A percentile compares a stretch with the other conserved stretches of the same genome.
Evolutionary conservation across 208 protist species (phyloP).

Genomic region (Leishmania tropica): DNA sequence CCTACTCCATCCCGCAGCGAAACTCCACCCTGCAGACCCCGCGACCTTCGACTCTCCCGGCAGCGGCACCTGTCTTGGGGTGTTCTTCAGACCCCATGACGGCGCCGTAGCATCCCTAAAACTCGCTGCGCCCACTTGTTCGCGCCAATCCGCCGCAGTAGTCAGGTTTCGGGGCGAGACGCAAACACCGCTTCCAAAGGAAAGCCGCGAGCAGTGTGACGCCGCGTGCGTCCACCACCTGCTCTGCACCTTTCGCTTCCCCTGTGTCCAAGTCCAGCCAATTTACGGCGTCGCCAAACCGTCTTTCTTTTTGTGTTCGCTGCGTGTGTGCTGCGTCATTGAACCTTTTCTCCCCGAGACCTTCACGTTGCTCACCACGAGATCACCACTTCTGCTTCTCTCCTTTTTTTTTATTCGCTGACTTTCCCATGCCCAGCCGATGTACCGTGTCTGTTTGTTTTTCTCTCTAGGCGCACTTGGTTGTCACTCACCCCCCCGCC

Average conservation of each 20-base stretch:
- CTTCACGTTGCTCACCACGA: not conserved
- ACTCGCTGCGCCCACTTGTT: slow-evolving; percentile 29
- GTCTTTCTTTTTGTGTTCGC: not conserved
- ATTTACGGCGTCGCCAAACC: not conserved
- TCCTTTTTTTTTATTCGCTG: not conserved
- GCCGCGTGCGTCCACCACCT: not conserved
- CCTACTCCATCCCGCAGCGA: not conserved
- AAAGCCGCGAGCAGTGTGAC: slow-evolving; percentile 1
- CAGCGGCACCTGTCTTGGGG: not conserved
- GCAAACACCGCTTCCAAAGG: slow-evolving; percentile 24
- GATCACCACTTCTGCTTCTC: not conserved
- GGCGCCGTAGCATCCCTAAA: not conserved
- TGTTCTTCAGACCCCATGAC: no score
- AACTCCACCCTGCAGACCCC: not conserved
- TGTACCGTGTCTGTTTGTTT: not conserved
- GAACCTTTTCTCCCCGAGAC: not conserved
- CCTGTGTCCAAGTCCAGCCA: not conserved
- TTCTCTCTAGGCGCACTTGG: not conserved
- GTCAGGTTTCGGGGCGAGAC: not conserved
- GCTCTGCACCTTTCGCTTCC: slow-evolving; percentile 4
- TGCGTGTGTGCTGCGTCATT: not conserved
- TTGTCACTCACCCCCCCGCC: not conserved
- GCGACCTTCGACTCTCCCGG: not conserved
- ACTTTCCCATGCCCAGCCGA: not conserved
- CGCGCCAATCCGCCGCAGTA: slow-evolving; percentile 1